Conservation (phyloP, 2,329 filamentous ascomycete genomes). For the Ophiognomonia clavigignenti-juglandacearum region DNA sequence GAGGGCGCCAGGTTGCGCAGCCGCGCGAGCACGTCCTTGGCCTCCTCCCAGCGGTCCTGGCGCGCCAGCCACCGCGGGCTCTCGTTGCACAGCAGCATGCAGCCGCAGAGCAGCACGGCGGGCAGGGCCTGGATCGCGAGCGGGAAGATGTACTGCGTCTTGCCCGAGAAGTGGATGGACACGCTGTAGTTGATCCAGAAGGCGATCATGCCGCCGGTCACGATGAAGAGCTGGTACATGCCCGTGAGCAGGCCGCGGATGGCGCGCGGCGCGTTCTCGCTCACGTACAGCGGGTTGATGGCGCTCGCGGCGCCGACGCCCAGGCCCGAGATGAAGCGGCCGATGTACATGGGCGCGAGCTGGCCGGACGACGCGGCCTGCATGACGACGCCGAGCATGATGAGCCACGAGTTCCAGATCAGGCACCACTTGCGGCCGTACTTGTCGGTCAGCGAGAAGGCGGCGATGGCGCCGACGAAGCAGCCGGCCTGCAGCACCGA, state of each 20-base stretch:
- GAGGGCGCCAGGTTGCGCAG: conserved; percentile 49
- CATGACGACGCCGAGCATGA: conserved; percentile 26
- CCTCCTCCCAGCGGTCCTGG: conserved; percentile 60
- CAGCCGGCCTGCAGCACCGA: conserved; percentile 22
- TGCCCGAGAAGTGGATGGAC: conserved; percentile 30
- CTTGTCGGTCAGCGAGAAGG: conserved; percentile 23
- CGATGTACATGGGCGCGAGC: conserved; percentile 25
- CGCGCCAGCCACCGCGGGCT: conserved; percentile 62
- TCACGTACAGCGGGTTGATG: conserved; percentile 31
- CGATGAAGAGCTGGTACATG: conserved; percentile 56
- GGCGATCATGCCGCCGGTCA: conserved; percentile 44
- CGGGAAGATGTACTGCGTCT: conserved; percentile 51
- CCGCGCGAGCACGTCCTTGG: conserved; percentile 46
- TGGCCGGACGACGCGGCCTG: conserved; percentile 27
- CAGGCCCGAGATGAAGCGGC: conserved; percentile 47
- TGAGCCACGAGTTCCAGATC: conserved; percentile 23
- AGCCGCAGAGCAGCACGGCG: conserved; percentile 50
- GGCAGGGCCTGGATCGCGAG: conserved; percentile 60
- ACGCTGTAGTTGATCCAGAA: conserved; percentile 46
- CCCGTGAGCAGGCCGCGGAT: conserved; percentile 56
- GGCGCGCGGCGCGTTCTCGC: conserved; percentile 54
- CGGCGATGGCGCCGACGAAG: conserved; percentile 20
- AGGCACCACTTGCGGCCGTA: conserved; percentile 28
- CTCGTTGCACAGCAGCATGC: conserved; percentile 61
- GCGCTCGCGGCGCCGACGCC: conserved; percentile 45